phyloP scores from a whole-genome alignment of 2,329 filamentous ascomycete genomes.

The Aspergillus amoenus region DNA sequence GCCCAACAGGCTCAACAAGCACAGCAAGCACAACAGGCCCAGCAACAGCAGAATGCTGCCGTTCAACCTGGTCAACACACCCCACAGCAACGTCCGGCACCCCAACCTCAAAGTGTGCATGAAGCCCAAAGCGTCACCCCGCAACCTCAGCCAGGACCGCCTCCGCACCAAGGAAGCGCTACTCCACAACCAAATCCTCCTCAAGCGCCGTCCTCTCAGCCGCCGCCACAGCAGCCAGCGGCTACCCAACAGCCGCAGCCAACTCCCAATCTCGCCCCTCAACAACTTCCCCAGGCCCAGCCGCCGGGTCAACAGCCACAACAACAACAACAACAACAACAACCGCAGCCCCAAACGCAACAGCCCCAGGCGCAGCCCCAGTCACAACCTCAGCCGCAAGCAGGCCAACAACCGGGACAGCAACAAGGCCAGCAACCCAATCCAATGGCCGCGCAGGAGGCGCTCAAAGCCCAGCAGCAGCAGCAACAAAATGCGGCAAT shows the following conservation, averaged over 20 bases:
- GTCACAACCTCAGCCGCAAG: conserved; percentile 26
- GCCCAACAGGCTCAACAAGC: conserved; percentile 28
- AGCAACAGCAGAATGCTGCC: conserved; percentile 27
- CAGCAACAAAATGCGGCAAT: conserved; percentile 36
- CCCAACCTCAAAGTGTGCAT: conserved; percentile 44
- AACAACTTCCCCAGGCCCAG: conserved; percentile 39
- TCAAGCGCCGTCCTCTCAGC: conserved; percentile 34
- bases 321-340: conserved; percentile 34
- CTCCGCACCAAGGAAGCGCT: conserved; percentile 37
- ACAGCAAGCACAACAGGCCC: conserved; percentile 35
- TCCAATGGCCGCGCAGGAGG: conserved; percentile 41
- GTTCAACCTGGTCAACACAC: conserved; percentile 39
- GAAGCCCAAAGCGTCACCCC: conserved; percentile 43
- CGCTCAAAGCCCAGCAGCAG: conserved; percentile 41
- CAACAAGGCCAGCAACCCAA: conserved; percentile 39
- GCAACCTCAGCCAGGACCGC: conserved; percentile 44
- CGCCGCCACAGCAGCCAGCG: conserved; percentile 35
- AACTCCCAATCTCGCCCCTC: conserved; percentile 36
- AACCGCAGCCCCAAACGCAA: conserved; percentile 30
- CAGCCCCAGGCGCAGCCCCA: conserved; percentile 32
- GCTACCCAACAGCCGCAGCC: conserved; percentile 37
- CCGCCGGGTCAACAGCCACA: conserved; percentile 34
- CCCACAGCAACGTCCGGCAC: conserved; percentile 41
- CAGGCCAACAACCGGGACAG: conserved; percentile 29
- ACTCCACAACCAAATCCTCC: conserved; percentile 38